Percentiles rank a stretch among this genome's conserved stretches.
Evolutionary conservation across 345 rosid species (phyloP).

Genomic region (Bruguiera gymnorhiza): DNA sequence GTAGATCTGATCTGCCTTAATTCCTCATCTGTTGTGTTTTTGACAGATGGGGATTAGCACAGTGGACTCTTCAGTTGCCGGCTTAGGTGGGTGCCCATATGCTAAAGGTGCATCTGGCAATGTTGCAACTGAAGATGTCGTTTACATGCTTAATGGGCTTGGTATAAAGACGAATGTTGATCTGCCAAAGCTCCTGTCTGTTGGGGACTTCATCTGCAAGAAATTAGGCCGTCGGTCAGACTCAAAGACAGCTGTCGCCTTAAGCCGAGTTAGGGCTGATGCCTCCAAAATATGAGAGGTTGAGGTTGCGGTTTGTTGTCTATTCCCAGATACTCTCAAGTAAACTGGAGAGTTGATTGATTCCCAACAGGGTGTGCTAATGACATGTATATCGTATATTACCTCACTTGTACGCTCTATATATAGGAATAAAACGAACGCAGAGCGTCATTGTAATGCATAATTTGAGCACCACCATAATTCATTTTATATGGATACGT

Average conservation of each 20-base stretch:
- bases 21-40: background rate
- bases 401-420: too few species aligned
- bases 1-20: background rate
- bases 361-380: background rate
- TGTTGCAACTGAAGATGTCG: constrained; percentile 72
- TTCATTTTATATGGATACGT: too few species aligned
- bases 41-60: constrained; percentile 69
- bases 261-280: constrained; percentile 48
- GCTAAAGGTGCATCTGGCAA: constrained; percentile 81
- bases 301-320: background rate
- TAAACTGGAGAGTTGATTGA: too few species aligned
- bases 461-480: too few species aligned
- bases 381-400: too few species aligned
- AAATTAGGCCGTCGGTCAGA: constrained; percentile 56
- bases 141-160: constrained; percentile 73
- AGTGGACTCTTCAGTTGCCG: constrained; percentile 62
- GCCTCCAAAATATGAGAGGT: constrained; percentile 62
- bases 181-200: constrained; percentile 47
- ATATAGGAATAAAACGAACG: too few species aligned
- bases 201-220: constrained; percentile 65
- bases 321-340: too few species aligned
- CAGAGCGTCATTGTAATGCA: too few species aligned
- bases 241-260: constrained; percentile 56
- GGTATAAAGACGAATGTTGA: constrained; percentile 68
- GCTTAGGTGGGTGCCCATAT: constrained; percentile 80